phyloP scores from a whole-genome alignment of 345 rosid genomes.

The Hibiscus trionum region DNA sequence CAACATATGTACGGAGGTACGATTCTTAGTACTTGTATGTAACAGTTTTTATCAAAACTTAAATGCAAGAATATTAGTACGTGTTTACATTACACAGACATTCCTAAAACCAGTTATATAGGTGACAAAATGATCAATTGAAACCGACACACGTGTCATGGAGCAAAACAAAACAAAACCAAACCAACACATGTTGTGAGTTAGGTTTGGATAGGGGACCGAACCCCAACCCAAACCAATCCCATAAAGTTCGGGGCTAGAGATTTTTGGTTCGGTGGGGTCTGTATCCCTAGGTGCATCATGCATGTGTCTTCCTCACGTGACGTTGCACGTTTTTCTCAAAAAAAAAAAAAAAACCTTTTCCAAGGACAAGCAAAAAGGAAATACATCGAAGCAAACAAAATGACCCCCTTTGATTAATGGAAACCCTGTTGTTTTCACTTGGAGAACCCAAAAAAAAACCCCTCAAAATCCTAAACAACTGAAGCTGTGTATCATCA shows the following conservation, averaged over 20 bases:
- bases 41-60: background rate
- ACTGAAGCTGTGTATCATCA: background rate
- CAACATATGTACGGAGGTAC: background rate
- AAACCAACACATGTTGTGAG: background rate
- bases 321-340: background rate
- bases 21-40: too few species aligned
- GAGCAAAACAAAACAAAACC: too few species aligned
- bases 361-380: background rate
- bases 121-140: background rate
- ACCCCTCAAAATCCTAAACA: background rate
- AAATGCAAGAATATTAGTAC: too few species aligned
- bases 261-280: background rate
- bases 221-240: background rate
- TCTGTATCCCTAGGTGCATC: background rate
- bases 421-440: background rate
- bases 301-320: background rate
- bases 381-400: too few species aligned
- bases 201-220: background rate
- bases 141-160: too few species aligned
- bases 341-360: background rate
- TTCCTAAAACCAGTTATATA: background rate
- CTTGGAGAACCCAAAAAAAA: background rate
- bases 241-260: background rate
- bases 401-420: too few species aligned
- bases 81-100: background rate